Evolutionary conservation across 1,139 yeast genomes (phyloP).

Genomic region (Lodderomyces margitis): DNA sequence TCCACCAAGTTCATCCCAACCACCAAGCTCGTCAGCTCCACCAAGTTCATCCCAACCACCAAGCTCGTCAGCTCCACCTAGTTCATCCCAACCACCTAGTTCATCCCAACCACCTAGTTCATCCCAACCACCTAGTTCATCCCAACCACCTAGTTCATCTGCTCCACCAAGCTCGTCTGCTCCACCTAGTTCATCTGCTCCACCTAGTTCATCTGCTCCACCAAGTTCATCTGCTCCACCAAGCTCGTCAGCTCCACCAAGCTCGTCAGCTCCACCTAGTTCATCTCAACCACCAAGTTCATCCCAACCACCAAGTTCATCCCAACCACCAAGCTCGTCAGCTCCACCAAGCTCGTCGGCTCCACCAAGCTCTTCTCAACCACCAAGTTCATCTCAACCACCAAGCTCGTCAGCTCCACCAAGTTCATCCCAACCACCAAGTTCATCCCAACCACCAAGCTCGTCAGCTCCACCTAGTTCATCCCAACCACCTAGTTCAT

Average conservation of each 20-base stretch:
- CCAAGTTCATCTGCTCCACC: slow-evolving; percentile 1
- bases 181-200: slow-evolving; percentile 1
- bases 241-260: not conserved
- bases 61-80: no score
- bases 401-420: slow-evolving; percentile 3
- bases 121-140: no score
- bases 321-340: no score
- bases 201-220: no score
- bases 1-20: not conserved
- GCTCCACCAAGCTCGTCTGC: no score
- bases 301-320: not conserved
- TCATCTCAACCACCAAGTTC: slow-evolving; percentile 4
- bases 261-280: not conserved
- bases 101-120: slow-evolving; percentile 4
- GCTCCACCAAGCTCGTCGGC: slow-evolving; percentile 2
- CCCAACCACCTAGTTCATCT: not conserved
- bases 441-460: no score
- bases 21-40: no score
- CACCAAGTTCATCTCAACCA: not conserved
- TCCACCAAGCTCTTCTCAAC: slow-evolving; percentile 4
- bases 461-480: not conserved
- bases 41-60: slow-evolving; percentile 4
- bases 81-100: not conserved
- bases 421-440: not conserved
- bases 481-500: slow-evolving; percentile 5